phyloP scores from a whole-genome alignment of 2,329 filamentous ascomycete species.

The Hypoxylon sp. region DNA sequence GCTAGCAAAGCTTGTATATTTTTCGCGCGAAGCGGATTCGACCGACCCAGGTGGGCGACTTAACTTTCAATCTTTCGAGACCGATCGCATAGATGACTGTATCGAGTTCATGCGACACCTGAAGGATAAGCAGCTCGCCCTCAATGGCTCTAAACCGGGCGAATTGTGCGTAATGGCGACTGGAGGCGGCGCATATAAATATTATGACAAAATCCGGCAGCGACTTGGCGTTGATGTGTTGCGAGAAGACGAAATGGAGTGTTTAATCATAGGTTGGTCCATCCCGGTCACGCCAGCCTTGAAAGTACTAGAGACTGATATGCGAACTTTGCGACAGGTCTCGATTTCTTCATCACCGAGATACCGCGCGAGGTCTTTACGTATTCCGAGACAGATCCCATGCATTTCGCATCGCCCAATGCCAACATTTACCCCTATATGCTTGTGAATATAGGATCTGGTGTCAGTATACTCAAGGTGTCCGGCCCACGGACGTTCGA shows the following conservation, averaged over 20 bases:
- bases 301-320: slow-evolving; percentile 31
- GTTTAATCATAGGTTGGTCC: slow-evolving; percentile 85
- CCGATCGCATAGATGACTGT: slow-evolving; percentile 92
- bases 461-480: slow-evolving; percentile 97
- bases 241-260: slow-evolving; percentile 98
- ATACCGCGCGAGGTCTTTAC: slow-evolving; percentile 98
- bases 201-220: slow-evolving; percentile 90
- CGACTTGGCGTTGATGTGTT: slow-evolving; percentile 88
- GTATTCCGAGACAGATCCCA: slow-evolving; percentile 90
- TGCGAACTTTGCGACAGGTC: slow-evolving; percentile 67
- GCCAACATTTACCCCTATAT: slow-evolving; percentile 94
- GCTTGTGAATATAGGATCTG: slow-evolving; percentile 97
- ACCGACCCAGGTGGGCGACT: slow-evolving; percentile 87
- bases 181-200: slow-evolving; percentile 96
- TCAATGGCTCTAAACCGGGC: slow-evolving; percentile 78
- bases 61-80: slow-evolving; percentile 97
- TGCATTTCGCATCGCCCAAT: slow-evolving; percentile 87
- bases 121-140: slow-evolving; percentile 82
- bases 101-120: slow-evolving; percentile 91
- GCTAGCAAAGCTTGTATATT: slow-evolving; percentile 96
- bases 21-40: slow-evolving; percentile 87
- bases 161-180: slow-evolving; percentile 95
- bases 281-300: background rate
- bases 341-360: slow-evolving; percentile 99
- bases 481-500: slow-evolving; percentile 88